phyloP scores from a whole-genome alignment of 2,329 filamentous ascomycete genomes.

The Fusarium incarnatum region DNA sequence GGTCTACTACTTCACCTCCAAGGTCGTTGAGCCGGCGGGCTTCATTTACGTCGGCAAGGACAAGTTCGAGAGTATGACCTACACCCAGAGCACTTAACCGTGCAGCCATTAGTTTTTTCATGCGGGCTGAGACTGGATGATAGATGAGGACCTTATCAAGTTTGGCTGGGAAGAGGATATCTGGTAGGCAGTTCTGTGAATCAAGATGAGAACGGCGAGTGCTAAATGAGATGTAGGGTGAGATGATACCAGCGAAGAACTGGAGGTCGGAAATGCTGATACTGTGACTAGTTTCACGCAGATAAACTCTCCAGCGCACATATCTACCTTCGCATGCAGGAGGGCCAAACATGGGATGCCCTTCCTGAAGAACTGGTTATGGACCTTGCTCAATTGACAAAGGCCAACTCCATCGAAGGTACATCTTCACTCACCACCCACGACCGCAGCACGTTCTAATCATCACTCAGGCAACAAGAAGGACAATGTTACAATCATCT shows the following conservation, averaged over 20 bases:
- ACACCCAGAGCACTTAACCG: slow-evolving; percentile 11
- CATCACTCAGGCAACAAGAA: slow-evolving; percentile 83
- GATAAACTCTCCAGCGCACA: slow-evolving; percentile 98
- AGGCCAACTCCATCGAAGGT: slow-evolving; percentile 99
- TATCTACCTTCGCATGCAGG: slow-evolving; percentile 88
- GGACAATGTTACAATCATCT: slow-evolving; percentile 95
- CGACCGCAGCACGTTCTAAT: not conserved
- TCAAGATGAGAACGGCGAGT: not conserved
- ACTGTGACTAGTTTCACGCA: slow-evolving; percentile 82
- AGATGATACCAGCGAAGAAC: not conserved
- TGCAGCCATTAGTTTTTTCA: slow-evolving; percentile 1
- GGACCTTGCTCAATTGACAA: slow-evolving; percentile 97
- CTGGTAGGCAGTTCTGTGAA: slow-evolving; percentile 69
- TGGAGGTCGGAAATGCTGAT: not conserved
- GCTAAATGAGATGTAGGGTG: slow-evolving; percentile 39
- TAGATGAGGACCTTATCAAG: slow-evolving; percentile 97
- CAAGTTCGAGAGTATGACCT: slow-evolving; percentile 90
- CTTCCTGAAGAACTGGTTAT: slow-evolving; percentile 80
- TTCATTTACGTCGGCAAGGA: slow-evolving; percentile 98
- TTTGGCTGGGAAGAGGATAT: slow-evolving; percentile 95
- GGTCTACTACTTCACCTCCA: slow-evolving; percentile 97
- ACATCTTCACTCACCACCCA: not conserved
- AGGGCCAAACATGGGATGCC: slow-evolving; percentile 84
- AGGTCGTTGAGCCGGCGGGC: slow-evolving; percentile 81
- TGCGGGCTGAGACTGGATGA: slow-evolving; percentile 33